Percentiles rank a stretch among this genome's conserved stretches.
These are phyloP conservation scores for Epichloe gansuensis DNA, from an alignment of 2,329 filamentous ascomycete genomes.

Conservation along the genomic window DNA sequence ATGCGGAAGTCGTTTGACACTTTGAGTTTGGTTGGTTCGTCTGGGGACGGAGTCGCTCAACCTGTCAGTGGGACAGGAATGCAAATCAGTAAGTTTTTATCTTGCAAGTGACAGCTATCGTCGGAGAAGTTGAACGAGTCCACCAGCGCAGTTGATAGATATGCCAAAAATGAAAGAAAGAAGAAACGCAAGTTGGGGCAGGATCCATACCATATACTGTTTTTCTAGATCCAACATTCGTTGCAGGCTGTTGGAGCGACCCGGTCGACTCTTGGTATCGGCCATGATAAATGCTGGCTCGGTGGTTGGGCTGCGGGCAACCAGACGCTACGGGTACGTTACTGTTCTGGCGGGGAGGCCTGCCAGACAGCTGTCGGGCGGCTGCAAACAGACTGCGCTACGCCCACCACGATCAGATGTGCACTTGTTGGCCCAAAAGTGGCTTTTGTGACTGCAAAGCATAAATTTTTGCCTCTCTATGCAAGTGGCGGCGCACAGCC, in stretches of 20 bases:
- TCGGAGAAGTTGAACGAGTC: not conserved
- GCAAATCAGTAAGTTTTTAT: slow-evolving; percentile 2
- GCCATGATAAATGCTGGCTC: slow-evolving; percentile 4
- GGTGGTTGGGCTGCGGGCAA: not conserved
- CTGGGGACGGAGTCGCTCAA: slow-evolving; percentile 11
- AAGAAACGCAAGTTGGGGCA: not conserved
- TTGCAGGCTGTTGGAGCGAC: slow-evolving; percentile 37
- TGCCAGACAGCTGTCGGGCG: not conserved
- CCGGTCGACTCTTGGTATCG: slow-evolving; percentile 8
- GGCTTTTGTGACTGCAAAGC: not conserved
- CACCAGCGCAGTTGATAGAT: not conserved
- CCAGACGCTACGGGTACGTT: not conserved
- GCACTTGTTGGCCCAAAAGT: too few species aligned
- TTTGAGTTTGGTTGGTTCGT: slow-evolving; percentile 1
- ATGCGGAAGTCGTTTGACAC: not conserved
- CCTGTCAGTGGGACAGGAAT: slow-evolving; percentile 5
- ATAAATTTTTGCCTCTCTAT: not conserved
- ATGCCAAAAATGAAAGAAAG: not conserved
- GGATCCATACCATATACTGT: slow-evolving; percentile 39
- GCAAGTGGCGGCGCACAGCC: not conserved
- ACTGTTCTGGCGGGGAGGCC: not conserved
- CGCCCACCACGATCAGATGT: not conserved
- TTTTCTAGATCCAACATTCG: slow-evolving; percentile 48
- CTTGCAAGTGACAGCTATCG: not conserved
- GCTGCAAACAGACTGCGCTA: not conserved